Evolutionary conservation across 2,329 filamentous ascomycete species (phyloP).

Genomic region (Aspergillus melleus): DNA sequence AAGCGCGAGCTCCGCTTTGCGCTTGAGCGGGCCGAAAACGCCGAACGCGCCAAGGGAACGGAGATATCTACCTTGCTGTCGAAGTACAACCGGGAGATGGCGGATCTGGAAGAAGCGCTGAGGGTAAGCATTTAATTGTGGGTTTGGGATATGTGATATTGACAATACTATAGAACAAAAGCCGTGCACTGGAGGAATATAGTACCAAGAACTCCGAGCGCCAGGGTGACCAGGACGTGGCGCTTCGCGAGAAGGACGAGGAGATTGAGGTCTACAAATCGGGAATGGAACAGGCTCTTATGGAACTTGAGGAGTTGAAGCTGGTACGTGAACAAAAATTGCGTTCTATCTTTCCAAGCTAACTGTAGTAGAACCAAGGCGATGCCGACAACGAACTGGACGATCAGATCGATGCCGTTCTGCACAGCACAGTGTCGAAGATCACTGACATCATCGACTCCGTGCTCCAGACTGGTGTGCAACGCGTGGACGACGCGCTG

Average conservation of each 20-base stretch:
- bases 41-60: slow-evolving; percentile 89
- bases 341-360: not conserved
- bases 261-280: slow-evolving; percentile 98
- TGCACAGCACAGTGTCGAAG: slow-evolving; percentile 83
- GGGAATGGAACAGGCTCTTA: slow-evolving; percentile 92
- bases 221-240: slow-evolving; percentile 79
- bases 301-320: slow-evolving; percentile 86
- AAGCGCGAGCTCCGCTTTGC: slow-evolving; percentile 92
- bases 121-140: slow-evolving; percentile 39
- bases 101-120: slow-evolving; percentile 90
- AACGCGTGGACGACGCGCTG: slow-evolving; percentile 91
- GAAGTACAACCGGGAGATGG: slow-evolving; percentile 96
- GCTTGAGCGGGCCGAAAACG: slow-evolving; percentile 84
- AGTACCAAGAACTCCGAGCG: slow-evolving; percentile 76
- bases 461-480: slow-evolving; percentile 87
- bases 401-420: slow-evolving; percentile 84
- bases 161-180: slow-evolving; percentile 67
- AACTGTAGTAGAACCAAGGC: slow-evolving; percentile 58
- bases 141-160: not conserved
- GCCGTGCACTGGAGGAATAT: slow-evolving; percentile 78
- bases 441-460: slow-evolving; percentile 98
- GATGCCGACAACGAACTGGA: slow-evolving; percentile 80
- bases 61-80: slow-evolving; percentile 92
- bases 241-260: slow-evolving; percentile 91
- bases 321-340: slow-evolving; percentile 41